phyloP scores from a whole-genome alignment of 805 yeast species.

The Metschnikowia borealis region DNA sequence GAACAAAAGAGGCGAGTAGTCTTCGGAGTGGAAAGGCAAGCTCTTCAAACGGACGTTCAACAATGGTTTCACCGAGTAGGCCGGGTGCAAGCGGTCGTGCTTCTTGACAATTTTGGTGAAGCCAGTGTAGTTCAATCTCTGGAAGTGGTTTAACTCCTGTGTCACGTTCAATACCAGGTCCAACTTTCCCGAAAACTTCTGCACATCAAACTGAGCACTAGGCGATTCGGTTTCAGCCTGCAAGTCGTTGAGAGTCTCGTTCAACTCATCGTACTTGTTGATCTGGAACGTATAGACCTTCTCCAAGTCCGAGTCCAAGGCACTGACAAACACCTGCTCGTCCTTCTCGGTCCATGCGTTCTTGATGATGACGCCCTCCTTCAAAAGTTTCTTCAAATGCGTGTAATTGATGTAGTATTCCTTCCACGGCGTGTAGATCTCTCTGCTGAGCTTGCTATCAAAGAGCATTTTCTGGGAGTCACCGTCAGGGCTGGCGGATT shows the following conservation, averaged over 20 bases:
- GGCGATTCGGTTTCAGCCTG: conserved; percentile 52
- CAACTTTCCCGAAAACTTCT: conserved; percentile 58
- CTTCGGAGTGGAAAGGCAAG: conserved; percentile 91
- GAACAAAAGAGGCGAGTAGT: conserved; percentile 85
- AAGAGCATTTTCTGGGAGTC: conserved; percentile 59
- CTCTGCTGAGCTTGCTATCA: conserved; percentile 77
- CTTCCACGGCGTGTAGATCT: conserved; percentile 87
- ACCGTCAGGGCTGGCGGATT: background rate
- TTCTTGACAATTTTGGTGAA: conserved; percentile 92
- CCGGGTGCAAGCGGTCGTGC: conserved; percentile 86
- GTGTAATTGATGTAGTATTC: conserved; percentile 65
- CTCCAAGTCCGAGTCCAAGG: conserved; percentile 65
- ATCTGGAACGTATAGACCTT: conserved; percentile 73
- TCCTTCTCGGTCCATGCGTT: conserved; percentile 65
- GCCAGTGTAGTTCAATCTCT: conserved; percentile 91
- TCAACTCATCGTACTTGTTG: conserved; percentile 63
- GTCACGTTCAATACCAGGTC: conserved; percentile 74
- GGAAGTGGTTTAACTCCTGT: conserved; percentile 83
- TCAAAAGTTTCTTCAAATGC: conserved; percentile 58
- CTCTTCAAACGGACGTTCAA: conserved; percentile 82
- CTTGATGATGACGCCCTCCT: conserved; percentile 55
- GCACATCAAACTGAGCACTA: conserved; percentile 48
- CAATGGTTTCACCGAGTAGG: conserved; percentile 85
- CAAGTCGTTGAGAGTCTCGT: conserved; percentile 56
- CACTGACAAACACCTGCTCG: conserved; percentile 64